phyloP scores from a whole-genome alignment of 129 eudicot genomes.

The Daucus carota region DH1_v3.0 NC_030386.2:36085001-36085500 shows the following conservation, averaged over 20 bases:
- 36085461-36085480: not conserved
- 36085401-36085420: not conserved
- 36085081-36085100: not conserved
- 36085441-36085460: not conserved
- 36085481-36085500: not conserved
- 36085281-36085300: not conserved
- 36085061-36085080: conserved; percentile 1
- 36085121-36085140: not conserved
- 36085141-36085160: not conserved
- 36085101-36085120: conserved; percentile 5
- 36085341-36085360: not conserved
- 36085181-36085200: not conserved
- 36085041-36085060: not conserved
- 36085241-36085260: conserved; percentile 26
- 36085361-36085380: not conserved
- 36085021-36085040: conserved; percentile 1
- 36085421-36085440: not conserved
- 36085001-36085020: conserved; percentile 23
- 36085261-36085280: conserved; percentile 12
- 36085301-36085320: not conserved
- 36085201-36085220: not conserved
- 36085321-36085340: not conserved
- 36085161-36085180: not conserved
- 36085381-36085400: not conserved
- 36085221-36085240: conserved; percentile 7